Conservation (phyloP, 768 basidiomycete species). For the Nidularia pulvinata region DNA sequence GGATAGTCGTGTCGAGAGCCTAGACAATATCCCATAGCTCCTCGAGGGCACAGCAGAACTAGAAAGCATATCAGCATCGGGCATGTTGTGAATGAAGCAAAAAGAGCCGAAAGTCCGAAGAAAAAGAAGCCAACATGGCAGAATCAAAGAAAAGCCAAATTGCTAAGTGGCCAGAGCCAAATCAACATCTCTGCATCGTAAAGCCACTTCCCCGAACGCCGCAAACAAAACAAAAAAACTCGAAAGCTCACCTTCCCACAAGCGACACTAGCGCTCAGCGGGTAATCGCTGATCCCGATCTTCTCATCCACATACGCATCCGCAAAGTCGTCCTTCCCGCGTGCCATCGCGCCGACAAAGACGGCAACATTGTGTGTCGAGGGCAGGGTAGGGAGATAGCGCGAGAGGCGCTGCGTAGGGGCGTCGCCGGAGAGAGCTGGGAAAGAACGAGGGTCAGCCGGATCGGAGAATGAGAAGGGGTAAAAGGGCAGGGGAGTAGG, state of each 20-base stretch:
- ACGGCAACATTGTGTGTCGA: slow-evolving; percentile 90
- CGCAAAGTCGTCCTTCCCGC: slow-evolving; percentile 96
- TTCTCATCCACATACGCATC: slow-evolving; percentile 95
- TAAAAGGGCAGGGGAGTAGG: too few relatives aligned
- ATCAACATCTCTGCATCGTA: too few relatives aligned
- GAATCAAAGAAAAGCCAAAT: too few relatives aligned
- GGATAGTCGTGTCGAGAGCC: slow-evolving; percentile 7
- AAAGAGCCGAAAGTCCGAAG: too few relatives aligned
- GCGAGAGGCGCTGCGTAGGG: slow-evolving; percentile 44
- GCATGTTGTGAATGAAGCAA: too few relatives aligned
- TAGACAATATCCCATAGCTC: slow-evolving; percentile 94
- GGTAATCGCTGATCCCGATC: slow-evolving; percentile 94
- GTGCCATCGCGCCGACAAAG: slow-evolving; percentile 98
- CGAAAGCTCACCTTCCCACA: slow-evolving; percentile 87
- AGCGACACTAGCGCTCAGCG: slow-evolving; percentile 90
- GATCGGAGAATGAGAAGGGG: too few relatives aligned
- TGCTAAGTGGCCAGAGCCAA: too few relatives aligned
- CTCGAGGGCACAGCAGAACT: slow-evolving; percentile 93
- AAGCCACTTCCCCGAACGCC: not conserved
- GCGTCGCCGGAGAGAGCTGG: slow-evolving; percentile 10
- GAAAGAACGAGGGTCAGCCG: not conserved
- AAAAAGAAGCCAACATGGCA: too few relatives aligned
- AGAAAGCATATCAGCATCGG: slow-evolving; percentile 72
- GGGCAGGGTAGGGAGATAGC: slow-evolving; percentile 84
- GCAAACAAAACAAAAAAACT: not conserved